Conservation (phyloP, 768 basidiomycete species). For the Mycena haematopus region DNA sequence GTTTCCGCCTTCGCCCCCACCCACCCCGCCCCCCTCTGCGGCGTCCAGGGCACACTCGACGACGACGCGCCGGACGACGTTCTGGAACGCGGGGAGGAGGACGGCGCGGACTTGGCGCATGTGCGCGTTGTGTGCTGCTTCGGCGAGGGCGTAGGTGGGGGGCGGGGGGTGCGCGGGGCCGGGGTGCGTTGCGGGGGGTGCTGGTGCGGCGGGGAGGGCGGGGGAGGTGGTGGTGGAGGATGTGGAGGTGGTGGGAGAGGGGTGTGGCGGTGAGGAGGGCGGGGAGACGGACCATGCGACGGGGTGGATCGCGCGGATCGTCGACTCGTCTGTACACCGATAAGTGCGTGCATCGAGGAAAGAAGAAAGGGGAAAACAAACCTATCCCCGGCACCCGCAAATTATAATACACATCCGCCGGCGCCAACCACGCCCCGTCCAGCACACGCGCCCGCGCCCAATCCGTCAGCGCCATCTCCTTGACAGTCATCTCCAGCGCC, state of each 20-base stretch:
- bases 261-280: background rate
- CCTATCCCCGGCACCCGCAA: background rate
- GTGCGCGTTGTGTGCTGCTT: slow-evolving; percentile 50
- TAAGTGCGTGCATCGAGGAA: too few species aligned
- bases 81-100: slow-evolving; percentile 69
- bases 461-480: background rate
- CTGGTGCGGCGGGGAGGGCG: too few species aligned
- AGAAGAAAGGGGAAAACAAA: too few species aligned
- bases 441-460: background rate
- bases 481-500: background rate
- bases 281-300: background rate
- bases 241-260: background rate
- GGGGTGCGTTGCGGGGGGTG: slow-evolving; percentile 30
- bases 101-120: slow-evolving; percentile 64
- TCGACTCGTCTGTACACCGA: background rate
- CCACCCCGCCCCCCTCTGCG: slow-evolving; percentile 6
- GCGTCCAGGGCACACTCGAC: slow-evolving; percentile 62
- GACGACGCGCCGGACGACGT: slow-evolving; percentile 69
- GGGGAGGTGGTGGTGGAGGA: background rate
- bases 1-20: too few species aligned
- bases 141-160: slow-evolving; percentile 45
- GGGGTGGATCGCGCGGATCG: background rate
- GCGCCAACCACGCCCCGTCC: background rate
- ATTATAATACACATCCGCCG: background rate
- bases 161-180: slow-evolving; percentile 62